Conservation (phyloP, 306 rosid genomes). For the Quercus parvula region DNA sequence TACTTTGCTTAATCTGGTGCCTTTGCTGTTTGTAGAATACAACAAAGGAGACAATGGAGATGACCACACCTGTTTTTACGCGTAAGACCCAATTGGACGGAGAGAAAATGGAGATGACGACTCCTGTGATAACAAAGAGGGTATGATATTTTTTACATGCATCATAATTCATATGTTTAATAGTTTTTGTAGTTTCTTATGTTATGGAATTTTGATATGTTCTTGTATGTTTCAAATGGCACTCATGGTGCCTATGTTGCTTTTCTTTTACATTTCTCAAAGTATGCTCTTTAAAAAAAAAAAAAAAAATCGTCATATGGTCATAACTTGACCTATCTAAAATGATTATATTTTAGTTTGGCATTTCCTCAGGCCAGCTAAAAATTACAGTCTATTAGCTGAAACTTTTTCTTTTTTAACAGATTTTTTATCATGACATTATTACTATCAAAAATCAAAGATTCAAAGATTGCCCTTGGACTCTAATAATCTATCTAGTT, state of each 20-base stretch:
- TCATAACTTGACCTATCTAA: neutral
- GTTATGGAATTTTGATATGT: neutral
- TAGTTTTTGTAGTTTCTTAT: neutral
- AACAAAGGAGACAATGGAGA: slow-evolving; percentile 76
- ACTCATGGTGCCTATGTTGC: neutral
- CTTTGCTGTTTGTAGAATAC: slow-evolving; percentile 56
- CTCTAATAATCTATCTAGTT: neutral
- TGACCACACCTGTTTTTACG: slow-evolving; percentile 90
- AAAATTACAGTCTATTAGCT: neutral
- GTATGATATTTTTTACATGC: slow-evolving; percentile 38
- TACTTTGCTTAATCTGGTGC: neutral
- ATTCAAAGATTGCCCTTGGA: neutral
- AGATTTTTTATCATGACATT: neutral
- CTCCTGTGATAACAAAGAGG: slow-evolving; percentile 81
- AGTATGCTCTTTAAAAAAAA: neutral
- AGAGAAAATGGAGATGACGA: slow-evolving; percentile 90
- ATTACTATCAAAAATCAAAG: neutral
- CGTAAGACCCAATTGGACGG: slow-evolving; percentile 60
- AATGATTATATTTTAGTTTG: neutral
- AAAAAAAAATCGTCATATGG: neutral
- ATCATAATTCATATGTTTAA: neutral
- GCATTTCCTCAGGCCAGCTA: neutral
- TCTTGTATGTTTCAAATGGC: neutral
- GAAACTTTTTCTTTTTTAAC: no score
- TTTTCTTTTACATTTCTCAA: neutral